These are phyloP conservation scores for Penicillium sp. DNA, from an alignment of 2,329 filamentous ascomycete genomes.

Conservation along the genomic window DNA sequence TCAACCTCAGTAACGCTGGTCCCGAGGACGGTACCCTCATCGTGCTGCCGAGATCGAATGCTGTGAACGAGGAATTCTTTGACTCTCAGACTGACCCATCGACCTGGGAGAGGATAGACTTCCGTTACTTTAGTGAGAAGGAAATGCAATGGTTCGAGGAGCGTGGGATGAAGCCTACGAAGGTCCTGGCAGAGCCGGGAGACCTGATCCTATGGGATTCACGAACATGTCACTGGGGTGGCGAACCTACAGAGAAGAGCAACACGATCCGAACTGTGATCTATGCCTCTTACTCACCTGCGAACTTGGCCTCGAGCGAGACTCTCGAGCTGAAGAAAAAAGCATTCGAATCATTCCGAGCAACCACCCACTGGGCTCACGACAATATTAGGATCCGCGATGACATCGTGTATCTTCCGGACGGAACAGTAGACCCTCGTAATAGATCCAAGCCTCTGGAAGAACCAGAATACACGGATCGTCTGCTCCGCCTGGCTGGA, in stretches of 20 bases:
- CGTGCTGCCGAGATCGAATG: conserved; percentile 20
- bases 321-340: conserved; percentile 11
- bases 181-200: conserved; percentile 44
- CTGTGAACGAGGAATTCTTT: conserved; percentile 30
- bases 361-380: conserved; percentile 20
- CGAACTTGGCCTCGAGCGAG: conserved; percentile 7
- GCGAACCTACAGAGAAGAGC: conserved; percentile 18
- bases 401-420: conserved; percentile 4
- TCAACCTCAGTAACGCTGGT: conserved; percentile 20
- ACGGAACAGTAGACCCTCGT: conserved; percentile 11
- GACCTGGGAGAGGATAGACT: conserved; percentile 14
- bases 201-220: conserved; percentile 45
- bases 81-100: conserved; percentile 25
- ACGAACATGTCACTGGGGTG: conserved; percentile 26
- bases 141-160: conserved; percentile 32
- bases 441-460: conserved; percentile 13
- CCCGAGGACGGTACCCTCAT: conserved; percentile 21
- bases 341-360: conserved; percentile 14
- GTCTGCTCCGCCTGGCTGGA: conserved; percentile 9
- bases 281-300: conserved; percentile 21
- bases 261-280: conserved; percentile 22
- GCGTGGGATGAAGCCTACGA: conserved; percentile 26
- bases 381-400: conserved; percentile 17
- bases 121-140: conserved; percentile 23
- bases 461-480: conserved; percentile 10